A percentile compares a stretch with the other conserved stretches of the same genome.
These are phyloP conservation scores for Ceriops decandra DNA, from an alignment of 345 rosid genomes.

Conservation along the genomic window DNA sequence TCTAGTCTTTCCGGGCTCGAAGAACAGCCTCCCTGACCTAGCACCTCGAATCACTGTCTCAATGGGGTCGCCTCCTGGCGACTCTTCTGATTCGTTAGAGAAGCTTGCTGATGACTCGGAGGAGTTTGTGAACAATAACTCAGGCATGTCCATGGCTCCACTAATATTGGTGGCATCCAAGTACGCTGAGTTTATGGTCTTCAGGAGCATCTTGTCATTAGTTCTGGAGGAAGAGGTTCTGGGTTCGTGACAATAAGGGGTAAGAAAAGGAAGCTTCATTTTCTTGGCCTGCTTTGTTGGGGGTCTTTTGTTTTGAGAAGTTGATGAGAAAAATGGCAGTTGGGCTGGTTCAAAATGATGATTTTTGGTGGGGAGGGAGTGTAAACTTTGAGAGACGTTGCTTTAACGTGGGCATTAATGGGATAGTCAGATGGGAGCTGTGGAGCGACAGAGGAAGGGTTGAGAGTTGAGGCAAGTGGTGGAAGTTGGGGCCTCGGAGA, in stretches of 20 bases:
- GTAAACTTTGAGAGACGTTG: neutral
- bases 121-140: conserved; percentile 32
- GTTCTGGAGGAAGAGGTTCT: conserved; percentile 62
- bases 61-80: conserved; percentile 15
- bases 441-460: neutral
- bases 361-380: neutral
- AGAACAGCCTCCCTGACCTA: conserved; percentile 36
- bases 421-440: neutral
- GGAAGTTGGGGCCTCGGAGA: too few relatives aligned
- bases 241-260: conserved; percentile 62
- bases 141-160: neutral
- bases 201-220: conserved; percentile 22
- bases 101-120: conserved; percentile 42
- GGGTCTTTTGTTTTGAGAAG: neutral
- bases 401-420: conserved; percentile 1
- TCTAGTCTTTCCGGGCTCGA: conserved; percentile 26
- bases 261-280: conserved; percentile 65
- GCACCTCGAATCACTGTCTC: conserved; percentile 23
- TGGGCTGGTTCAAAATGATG: conserved; percentile 1
- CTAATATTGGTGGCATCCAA: conserved; percentile 10
- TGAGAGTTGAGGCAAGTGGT: neutral
- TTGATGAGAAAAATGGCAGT: neutral
- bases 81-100: conserved; percentile 38
- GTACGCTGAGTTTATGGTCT: conserved; percentile 41
- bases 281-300: conserved; percentile 15